phyloP scores from a whole-genome alignment of 192 early-diverging fungal species.

The Paraglomus occultum region DNA sequence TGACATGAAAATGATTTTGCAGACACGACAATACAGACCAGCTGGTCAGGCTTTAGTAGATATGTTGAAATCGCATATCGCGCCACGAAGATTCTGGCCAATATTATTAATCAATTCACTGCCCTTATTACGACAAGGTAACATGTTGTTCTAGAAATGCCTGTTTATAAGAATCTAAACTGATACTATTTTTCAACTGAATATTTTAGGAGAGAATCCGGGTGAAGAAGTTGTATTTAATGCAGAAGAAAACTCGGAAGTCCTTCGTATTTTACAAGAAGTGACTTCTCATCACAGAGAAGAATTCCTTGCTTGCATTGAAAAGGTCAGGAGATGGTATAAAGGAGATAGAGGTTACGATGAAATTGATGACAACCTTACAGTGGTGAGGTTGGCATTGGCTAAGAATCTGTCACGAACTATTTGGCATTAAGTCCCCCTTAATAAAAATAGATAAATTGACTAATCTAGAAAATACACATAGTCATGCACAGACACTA shows the following conservation, averaged over 20 bases:
- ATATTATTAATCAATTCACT: constrained; percentile 16
- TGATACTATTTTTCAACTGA: neutral
- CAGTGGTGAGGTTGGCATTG: neutral
- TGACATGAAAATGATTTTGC: neutral
- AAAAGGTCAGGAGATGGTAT: constrained; percentile 13
- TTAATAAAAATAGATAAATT: no score
- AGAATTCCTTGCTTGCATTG: constrained; percentile 4
- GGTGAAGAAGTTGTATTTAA: neutral
- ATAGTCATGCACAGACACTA: no score
- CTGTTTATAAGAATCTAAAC: neutral
- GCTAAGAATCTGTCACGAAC: neutral
- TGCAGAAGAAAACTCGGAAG: constrained; percentile 6
- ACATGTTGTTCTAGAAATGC: neutral
- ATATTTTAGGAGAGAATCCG: neutral
- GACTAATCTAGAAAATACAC: no score
- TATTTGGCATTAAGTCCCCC: no score
- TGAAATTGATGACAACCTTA: constrained; percentile 11
- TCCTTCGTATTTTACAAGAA: constrained; percentile 18
- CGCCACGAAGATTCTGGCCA: constrained; percentile 10
- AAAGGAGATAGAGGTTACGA: neutral
- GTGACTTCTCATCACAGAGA: neutral
- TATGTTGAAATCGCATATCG: constrained; percentile 10
- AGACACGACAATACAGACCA: neutral
- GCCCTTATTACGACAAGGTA: constrained; percentile 12
- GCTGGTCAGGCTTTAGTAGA: neutral